Percentiles rank a stretch among this genome's conserved stretches.
Conservation (phyloP, 2,329 filamentous ascomycete species). For the Trichoderma endophyticum region DNA sequence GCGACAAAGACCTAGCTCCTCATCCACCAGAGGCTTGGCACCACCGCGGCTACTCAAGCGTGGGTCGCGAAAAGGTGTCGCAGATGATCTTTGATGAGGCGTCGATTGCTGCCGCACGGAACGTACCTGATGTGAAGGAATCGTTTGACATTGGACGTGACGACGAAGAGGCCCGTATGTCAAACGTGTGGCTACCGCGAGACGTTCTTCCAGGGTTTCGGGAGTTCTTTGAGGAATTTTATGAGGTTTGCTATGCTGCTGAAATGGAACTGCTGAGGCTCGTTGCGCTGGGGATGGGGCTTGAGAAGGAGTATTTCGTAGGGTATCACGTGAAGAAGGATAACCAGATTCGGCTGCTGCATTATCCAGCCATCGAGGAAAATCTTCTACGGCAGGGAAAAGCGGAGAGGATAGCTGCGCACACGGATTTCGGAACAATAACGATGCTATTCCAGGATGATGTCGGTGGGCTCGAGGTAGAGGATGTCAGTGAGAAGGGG, state of each 20-base stretch:
- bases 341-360: conserved; percentile 56
- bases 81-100: conserved; percentile 32
- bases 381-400: conserved; percentile 26
- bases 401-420: conserved; percentile 27
- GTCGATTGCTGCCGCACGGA: conserved; percentile 24
- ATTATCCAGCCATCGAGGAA: conserved; percentile 42
- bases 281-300: conserved; percentile 69
- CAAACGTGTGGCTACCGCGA: conserved; percentile 26
- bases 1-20: conserved; percentile 30
- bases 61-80: conserved; percentile 32
- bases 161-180: conserved; percentile 23
- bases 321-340: conserved; percentile 51
- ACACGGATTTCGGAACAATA: conserved; percentile 39
- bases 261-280: conserved; percentile 73
- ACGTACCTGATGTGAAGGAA: conserved; percentile 38
- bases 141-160: conserved; percentile 39
- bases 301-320: conserved; percentile 69
- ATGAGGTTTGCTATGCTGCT: conserved; percentile 63
- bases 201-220: conserved; percentile 24
- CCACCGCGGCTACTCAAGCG: conserved; percentile 34
- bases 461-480: conserved; percentile 45
- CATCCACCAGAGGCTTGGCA: conserved; percentile 31
- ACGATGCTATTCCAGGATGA: conserved; percentile 48
- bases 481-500: conserved; percentile 34
- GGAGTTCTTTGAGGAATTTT: conserved; percentile 53